These are phyloP conservation scores for Galeopsis tetrahit DNA, from an alignment of 257 asterid species.

Conservation along the genomic window DNA sequence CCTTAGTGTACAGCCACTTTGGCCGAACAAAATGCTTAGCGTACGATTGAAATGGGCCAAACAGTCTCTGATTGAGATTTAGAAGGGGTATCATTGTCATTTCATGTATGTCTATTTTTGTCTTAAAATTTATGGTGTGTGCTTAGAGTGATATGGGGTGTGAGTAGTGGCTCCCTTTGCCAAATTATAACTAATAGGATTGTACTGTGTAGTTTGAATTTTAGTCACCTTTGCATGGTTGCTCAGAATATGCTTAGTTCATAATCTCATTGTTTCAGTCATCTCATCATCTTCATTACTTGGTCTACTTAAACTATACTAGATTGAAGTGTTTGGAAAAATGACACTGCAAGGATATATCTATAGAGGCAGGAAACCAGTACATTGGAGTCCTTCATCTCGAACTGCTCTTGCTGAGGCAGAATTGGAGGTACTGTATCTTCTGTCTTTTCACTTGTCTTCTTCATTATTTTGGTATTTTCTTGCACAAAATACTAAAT, in stretches of 20 bases:
- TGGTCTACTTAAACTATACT: slow-evolving; percentile 37
- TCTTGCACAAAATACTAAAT: slow-evolving; percentile 21
- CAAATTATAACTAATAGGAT: slow-evolving; percentile 22
- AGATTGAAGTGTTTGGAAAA: slow-evolving; percentile 97
- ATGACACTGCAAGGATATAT: slow-evolving; percentile 91
- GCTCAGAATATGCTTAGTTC: slow-evolving; percentile 16
- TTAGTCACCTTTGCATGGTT: not conserved
- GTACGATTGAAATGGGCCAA: too few relatives aligned
- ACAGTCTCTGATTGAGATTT: too few relatives aligned
- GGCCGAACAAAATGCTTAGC: too few relatives aligned
- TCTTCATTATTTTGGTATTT: slow-evolving; percentile 30
- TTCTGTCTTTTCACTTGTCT: slow-evolving; percentile 17
- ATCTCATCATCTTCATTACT: slow-evolving; percentile 30
- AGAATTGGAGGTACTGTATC: slow-evolving; percentile 81
- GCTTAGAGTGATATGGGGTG: too few relatives aligned
- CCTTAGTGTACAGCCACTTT: too few relatives aligned
- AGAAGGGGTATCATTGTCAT: too few relatives aligned
- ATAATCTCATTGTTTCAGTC: slow-evolving; percentile 28
- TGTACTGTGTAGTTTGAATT: slow-evolving; percentile 15
- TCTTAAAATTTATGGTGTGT: too few relatives aligned
- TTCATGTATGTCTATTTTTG: too few relatives aligned
- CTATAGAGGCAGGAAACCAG: slow-evolving; percentile 97
- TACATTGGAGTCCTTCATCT: slow-evolving; percentile 99
- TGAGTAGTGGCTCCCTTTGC: too few relatives aligned
- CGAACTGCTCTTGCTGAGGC: slow-evolving; percentile 99